Evolutionary conservation across 352 stramenopile species (phyloP).

Genomic region (Phytopythium delawarense): DNA sequence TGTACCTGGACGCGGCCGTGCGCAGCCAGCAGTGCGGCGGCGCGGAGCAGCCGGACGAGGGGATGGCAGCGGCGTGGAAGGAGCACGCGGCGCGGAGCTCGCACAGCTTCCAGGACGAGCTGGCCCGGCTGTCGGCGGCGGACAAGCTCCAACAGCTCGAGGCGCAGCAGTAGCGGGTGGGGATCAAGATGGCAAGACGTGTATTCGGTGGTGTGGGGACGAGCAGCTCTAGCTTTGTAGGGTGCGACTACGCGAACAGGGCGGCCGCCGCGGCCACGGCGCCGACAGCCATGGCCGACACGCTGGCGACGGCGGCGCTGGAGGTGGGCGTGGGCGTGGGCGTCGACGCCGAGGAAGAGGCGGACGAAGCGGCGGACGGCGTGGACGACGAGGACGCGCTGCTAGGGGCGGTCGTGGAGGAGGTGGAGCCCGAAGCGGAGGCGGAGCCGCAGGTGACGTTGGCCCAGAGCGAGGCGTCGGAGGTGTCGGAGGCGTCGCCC

Average conservation of each 20-base stretch:
- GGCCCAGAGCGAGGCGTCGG: slow-evolving; percentile 27
- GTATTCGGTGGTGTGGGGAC: neutral
- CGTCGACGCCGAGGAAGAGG: neutral
- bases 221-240: neutral
- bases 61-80: slow-evolving; percentile 6
- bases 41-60: neutral
- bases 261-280: slow-evolving; percentile 1
- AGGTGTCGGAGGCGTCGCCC: slow-evolving; percentile 19
- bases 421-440: slow-evolving; percentile 4
- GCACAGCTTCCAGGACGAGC: slow-evolving; percentile 23
- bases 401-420: neutral
- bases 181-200: neutral
- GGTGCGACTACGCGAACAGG: slow-evolving; percentile 8
- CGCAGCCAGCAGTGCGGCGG: slow-evolving; percentile 10
- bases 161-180: slow-evolving; percentile 5
- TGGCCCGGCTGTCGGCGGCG: slow-evolving; percentile 13
- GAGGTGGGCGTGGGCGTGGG: slow-evolving; percentile 1
- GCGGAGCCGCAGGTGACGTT: slow-evolving; percentile 17
- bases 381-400: neutral
- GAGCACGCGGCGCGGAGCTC: slow-evolving; percentile 12
- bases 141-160: slow-evolving; percentile 28
- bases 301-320: neutral
- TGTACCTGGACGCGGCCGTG: slow-evolving; percentile 38
- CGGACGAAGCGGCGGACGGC: neutral
- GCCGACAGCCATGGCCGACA: neutral